Base-by-base conservation (phyloP, 2,329 filamentous ascomycete species). In the Phoma sp. region DNA sequence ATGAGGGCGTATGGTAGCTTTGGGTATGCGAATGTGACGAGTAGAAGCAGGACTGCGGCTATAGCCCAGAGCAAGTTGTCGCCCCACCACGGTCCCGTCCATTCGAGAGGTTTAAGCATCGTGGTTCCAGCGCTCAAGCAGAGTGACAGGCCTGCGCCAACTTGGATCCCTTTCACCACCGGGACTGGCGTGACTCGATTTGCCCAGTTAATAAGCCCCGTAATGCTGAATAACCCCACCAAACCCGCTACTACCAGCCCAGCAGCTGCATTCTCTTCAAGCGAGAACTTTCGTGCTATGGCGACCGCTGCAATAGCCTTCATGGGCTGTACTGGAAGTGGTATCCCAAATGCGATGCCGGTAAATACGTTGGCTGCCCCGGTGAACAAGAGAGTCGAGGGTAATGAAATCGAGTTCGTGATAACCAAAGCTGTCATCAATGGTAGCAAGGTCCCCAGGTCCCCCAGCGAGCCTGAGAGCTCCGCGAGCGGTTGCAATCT, bases 131-230 rank as follows among this genome's bases (percentile, higher is more conserved):
- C 91, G 11, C 90, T 89, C 52, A 96, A 83, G 47, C 92, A 84
- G 14, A 98, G 83, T 14, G 89, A 92, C 40, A 98, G 80, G 1
- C 93, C 93, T 4, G 93, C 93, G 30, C 93, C 93, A 40, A 97
- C 86, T 76, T 98, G 95, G 61, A 98, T 97, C 25, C 93, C 93
- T 72, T 96, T 96, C 47, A 98, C 88, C 0, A 98, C 89, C 0
- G 93, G 91, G 12, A 93, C 85, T 0, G 93, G 93, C 7, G 96
- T 89, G 12, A 87, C 80, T n/a, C 80, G 77, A 7, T 90, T 87
- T 45, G 91, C 87, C 82, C 87, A 89, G 52, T 82, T 82, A 26
- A 97, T 79, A n/a, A 95, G 76, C 0, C 93, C 91, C 0, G 92
- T 96, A 4, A 87, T 71, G 67, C 89, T 93, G 71, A 97, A 86